Evolutionary conservation across 2,329 filamentous ascomycete genomes (phyloP).

Genomic region (Xylariales sp.): DNA sequence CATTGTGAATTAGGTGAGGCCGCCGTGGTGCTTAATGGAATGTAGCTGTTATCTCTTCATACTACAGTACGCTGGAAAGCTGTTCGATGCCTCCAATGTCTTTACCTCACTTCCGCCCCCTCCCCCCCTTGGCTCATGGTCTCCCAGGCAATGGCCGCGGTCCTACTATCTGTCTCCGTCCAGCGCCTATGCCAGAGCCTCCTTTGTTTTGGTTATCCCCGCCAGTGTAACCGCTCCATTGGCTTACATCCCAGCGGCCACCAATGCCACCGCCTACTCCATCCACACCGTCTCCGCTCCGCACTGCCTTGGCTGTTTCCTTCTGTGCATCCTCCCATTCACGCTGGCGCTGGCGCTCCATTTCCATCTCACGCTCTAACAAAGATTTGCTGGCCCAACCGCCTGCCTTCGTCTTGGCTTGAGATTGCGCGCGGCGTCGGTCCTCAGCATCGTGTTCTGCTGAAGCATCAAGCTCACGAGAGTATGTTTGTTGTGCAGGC

Average conservation of each 20-base stretch:
- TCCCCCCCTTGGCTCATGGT: too few species aligned
- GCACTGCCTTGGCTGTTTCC: conserved; percentile 52
- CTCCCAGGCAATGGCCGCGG: conserved; percentile 60
- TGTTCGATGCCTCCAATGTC: too few species aligned
- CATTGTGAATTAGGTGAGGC: too few species aligned
- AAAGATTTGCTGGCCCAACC: conserved; percentile 66
- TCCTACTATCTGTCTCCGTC: conserved; percentile 74
- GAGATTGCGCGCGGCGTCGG: conserved; percentile 52
- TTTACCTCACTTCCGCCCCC: too few species aligned
- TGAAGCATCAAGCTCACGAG: conserved; percentile 50
- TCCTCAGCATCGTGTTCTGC: conserved; percentile 61
- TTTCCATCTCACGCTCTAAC: conserved; percentile 76
- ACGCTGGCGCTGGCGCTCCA: conserved; percentile 69
- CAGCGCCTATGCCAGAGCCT: conserved; percentile 61
- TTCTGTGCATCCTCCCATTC: conserved; percentile 78
- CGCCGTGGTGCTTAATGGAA: too few species aligned
- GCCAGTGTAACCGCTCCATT: conserved; percentile 71
- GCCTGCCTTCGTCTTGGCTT: conserved; percentile 56
- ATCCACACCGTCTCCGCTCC: conserved; percentile 48
- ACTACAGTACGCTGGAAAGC: too few species aligned
- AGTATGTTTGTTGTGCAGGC: conserved; percentile 44
- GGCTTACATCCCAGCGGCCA: conserved; percentile 70
- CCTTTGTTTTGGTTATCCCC: conserved; percentile 72
- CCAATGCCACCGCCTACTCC: conserved; percentile 63
- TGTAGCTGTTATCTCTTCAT: too few species aligned